Conservation (phyloP, 768 basidiomycete genomes). For the Termitomyces sp. region DNA sequence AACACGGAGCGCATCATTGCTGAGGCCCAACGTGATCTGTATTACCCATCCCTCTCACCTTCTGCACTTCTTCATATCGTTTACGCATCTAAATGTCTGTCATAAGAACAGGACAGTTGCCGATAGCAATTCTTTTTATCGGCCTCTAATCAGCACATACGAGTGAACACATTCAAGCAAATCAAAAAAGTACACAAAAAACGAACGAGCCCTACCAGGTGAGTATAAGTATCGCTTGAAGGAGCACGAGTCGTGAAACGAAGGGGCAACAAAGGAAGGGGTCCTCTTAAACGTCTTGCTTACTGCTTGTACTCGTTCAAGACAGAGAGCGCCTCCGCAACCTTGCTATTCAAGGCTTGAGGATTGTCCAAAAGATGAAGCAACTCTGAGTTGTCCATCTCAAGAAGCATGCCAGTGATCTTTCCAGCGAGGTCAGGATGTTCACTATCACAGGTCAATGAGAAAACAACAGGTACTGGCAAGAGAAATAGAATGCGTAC, state of each 20-base stretch:
- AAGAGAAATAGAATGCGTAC: slow-evolving; percentile 43
- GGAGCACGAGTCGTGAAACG: slow-evolving; percentile 21
- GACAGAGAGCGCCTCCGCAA: slow-evolving; percentile 86
- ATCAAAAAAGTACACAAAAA: slow-evolving; percentile 19
- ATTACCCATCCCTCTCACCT: neutral
- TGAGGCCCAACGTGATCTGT: neutral
- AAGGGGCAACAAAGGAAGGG: slow-evolving; percentile 27
- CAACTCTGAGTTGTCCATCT: slow-evolving; percentile 97
- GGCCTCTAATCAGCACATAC: neutral
- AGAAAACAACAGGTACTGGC: slow-evolving; percentile 7
- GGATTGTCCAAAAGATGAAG: slow-evolving; percentile 80
- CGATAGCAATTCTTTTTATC: slow-evolving; percentile 3
- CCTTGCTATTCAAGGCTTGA: slow-evolving; percentile 85
- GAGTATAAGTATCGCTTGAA: slow-evolving; percentile 27
- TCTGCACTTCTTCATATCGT: neutral
- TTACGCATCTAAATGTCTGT: slow-evolving; percentile 8
- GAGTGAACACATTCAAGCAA: slow-evolving; percentile 4
- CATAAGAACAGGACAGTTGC: slow-evolving; percentile 10
- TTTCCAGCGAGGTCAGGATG: slow-evolving; percentile 96
- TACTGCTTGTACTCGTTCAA: slow-evolving; percentile 69
- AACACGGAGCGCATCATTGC: neutral
- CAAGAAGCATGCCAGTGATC: slow-evolving; percentile 97
- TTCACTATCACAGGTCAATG: slow-evolving; percentile 36
- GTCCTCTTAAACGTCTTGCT: slow-evolving; percentile 15
- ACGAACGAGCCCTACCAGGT: slow-evolving; percentile 25